A percentile compares a stretch with the other conserved stretches of the same genome.
phyloP scores from a whole-genome alignment of 2,329 filamentous ascomycete species.

The Xylaria multiplex region DNA sequence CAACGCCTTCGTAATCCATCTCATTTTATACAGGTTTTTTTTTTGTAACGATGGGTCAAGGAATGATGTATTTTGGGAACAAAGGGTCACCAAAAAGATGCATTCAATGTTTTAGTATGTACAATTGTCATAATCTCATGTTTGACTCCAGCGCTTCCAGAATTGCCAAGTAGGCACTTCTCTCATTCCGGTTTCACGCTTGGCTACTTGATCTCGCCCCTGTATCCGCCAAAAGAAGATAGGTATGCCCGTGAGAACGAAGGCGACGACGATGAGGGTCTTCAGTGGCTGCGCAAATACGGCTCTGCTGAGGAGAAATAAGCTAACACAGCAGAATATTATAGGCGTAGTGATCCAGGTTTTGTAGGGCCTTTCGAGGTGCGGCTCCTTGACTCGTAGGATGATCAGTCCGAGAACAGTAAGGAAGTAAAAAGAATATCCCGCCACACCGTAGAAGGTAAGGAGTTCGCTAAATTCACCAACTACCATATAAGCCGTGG shows the following conservation, averaged over 20 bases:
- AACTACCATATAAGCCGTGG: conserved; percentile 79
- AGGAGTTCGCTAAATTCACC: conserved; percentile 92
- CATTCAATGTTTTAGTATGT: conserved; percentile 22
- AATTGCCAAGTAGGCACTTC: conserved; percentile 66
- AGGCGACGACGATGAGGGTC: conserved; percentile 85
- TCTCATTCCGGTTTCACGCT: conserved; percentile 53
- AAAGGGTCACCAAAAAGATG: conserved; percentile 31
- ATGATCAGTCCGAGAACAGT: conserved; percentile 94
- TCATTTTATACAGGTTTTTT: background rate
- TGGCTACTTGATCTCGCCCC: conserved; percentile 64
- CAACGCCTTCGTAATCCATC: conserved; percentile 16
- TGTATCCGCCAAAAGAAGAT: conserved; percentile 90
- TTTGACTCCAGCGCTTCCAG: conserved; percentile 59
- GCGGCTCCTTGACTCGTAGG: conserved; percentile 85
- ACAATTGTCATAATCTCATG: conserved; percentile 38
- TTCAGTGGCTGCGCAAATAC: conserved; percentile 92
- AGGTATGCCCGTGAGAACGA: conserved; percentile 83
- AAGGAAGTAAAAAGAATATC: conserved; percentile 97
- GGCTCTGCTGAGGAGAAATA: conserved; percentile 89
- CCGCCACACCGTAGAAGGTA: conserved; percentile 97
- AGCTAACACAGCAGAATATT: conserved; percentile 96
- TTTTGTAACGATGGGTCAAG: background rate
- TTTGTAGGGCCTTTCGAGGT: conserved; percentile 88
- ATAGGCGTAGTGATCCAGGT: conserved; percentile 98
- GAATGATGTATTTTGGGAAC: conserved; percentile 24